phyloP scores from a whole-genome alignment of 768 basidiomycete genomes.

The Pholiota conissans region DNA sequence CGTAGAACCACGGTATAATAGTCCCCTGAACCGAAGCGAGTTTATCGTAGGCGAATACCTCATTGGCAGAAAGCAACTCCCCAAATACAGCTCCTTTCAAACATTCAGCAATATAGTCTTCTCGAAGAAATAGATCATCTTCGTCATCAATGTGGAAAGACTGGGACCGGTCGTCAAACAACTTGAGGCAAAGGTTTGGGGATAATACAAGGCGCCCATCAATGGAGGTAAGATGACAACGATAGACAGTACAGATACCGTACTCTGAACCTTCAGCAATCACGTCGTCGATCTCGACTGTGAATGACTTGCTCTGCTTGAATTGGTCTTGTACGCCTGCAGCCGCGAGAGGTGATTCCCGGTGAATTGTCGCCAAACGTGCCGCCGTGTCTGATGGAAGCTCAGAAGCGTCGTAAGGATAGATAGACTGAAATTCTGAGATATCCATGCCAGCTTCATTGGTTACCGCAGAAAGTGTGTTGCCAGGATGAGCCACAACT shows the following conservation, averaged over 20 bases:
- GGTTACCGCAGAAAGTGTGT: conserved; percentile 14
- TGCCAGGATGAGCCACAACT: conserved; percentile 16
- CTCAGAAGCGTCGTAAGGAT: conserved; percentile 13
- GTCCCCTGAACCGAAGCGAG: conserved; percentile 22
- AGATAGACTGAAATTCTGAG: conserved; percentile 6
- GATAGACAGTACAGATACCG: conserved; percentile 14
- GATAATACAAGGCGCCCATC: conserved; percentile 14
- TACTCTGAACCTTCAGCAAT: conserved; percentile 7
- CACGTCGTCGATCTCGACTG: conserved; percentile 12
- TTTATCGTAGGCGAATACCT: conserved; percentile 23
- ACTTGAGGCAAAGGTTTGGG: conserved; percentile 18
- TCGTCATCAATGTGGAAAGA: conserved; percentile 7
- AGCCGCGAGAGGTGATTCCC: conserved; percentile 10
- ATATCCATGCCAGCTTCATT: too few relatives aligned
- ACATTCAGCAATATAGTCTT: conserved; percentile 9
- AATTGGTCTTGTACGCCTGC: conserved; percentile 5
- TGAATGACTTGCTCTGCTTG: conserved; percentile 8
- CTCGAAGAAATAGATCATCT: too few relatives aligned
- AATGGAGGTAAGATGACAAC: conserved; percentile 19
- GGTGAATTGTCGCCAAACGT: conserved; percentile 7
- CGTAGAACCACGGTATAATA: conserved; percentile 28
- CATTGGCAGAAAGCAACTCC: conserved; percentile 18
- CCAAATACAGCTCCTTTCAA: conserved; percentile 15
- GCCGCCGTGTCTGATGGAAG: conserved; percentile 8
- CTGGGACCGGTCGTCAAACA: conserved; percentile 23